Evolutionary conservation across 2,329 filamentous ascomycete species (phyloP).

Genomic region (Macroventuria anomochaeta): DNA sequence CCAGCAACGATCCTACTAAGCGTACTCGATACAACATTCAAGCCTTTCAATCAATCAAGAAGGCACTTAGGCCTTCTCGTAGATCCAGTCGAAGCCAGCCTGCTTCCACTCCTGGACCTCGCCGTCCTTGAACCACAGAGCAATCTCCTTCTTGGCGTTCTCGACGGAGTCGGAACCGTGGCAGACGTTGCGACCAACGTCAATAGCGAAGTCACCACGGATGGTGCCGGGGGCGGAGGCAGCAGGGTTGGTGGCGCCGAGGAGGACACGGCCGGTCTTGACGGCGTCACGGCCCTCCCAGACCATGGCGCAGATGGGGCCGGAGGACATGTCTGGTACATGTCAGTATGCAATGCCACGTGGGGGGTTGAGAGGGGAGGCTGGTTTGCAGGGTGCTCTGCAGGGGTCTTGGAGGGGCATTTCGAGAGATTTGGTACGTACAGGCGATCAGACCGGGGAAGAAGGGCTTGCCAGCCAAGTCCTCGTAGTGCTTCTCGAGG

Average conservation of each 20-base stretch:
- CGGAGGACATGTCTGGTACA: slow-evolving; percentile 85
- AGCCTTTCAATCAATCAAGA: not conserved
- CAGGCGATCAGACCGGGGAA: slow-evolving; percentile 93
- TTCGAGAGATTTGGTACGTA: slow-evolving; percentile 65
- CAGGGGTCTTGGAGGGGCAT: not conserved
- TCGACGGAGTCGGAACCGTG: slow-evolving; percentile 99
- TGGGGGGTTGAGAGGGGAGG: slow-evolving; percentile 7
- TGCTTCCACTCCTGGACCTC: slow-evolving; percentile 87
- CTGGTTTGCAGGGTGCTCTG: not conserved
- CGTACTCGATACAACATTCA: not conserved
- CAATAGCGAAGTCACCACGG: slow-evolving; percentile 89
- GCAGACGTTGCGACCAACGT: slow-evolving; percentile 98
- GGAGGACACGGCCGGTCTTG: slow-evolving; percentile 96
- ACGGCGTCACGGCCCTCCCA: slow-evolving; percentile 99
- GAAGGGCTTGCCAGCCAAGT: slow-evolving; percentile 94
- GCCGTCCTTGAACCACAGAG: slow-evolving; percentile 92
- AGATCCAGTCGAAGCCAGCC: slow-evolving; percentile 90
- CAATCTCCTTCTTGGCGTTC: slow-evolving; percentile 99
- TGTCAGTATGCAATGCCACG: slow-evolving; percentile 8
- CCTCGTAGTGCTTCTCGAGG: slow-evolving; percentile 97
- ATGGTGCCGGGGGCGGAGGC: slow-evolving; percentile 96
- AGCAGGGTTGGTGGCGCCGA: slow-evolving; percentile 98
- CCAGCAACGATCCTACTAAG: not conserved
- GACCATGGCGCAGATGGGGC: slow-evolving; percentile 98
- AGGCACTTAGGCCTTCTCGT: slow-evolving; percentile 73